Evolutionary conservation across 2,329 filamentous ascomycete genomes (phyloP).

Genomic region (Sordariomycetes sp.): DNA sequence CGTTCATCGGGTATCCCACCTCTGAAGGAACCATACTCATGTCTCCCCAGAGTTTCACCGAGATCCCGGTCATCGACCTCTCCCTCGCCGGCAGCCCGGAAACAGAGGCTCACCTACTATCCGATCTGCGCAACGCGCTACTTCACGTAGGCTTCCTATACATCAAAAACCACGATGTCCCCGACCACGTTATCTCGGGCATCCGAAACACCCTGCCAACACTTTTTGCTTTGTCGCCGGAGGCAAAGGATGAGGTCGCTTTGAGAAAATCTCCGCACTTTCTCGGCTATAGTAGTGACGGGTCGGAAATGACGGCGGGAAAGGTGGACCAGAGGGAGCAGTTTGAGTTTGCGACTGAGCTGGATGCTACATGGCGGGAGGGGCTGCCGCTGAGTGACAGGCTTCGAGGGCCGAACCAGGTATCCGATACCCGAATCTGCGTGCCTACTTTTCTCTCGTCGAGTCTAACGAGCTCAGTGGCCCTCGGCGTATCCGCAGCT

Average conservation of each 20-base stretch:
- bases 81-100: slow-evolving; percentile 22
- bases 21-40: neutral
- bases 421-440: slow-evolving; percentile 12
- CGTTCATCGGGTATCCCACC: no score
- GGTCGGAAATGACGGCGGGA: slow-evolving; percentile 41
- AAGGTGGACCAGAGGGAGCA: slow-evolving; percentile 39
- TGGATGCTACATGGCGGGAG: slow-evolving; percentile 20
- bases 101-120: slow-evolving; percentile 21
- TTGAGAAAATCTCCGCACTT: slow-evolving; percentile 44
- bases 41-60: slow-evolving; percentile 14
- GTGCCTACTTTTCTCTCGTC: neutral
- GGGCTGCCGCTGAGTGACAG: slow-evolving; percentile 23
- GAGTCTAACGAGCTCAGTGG: slow-evolving; percentile 21
- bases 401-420: slow-evolving; percentile 34
- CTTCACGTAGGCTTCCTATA: slow-evolving; percentile 40
- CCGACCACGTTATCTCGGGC: slow-evolving; percentile 16
- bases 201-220: slow-evolving; percentile 24
- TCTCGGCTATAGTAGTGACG: slow-evolving; percentile 42
- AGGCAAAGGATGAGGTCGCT: slow-evolving; percentile 24
- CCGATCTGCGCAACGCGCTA: slow-evolving; percentile 29
- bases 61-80: slow-evolving; percentile 36
- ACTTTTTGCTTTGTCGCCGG: slow-evolving; percentile 25
- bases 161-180: slow-evolving; percentile 33
- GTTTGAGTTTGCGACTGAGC: slow-evolving; percentile 45
- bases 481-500: slow-evolving; percentile 20